Evolutionary conservation across 176 grass and related monocot species (phyloP), one percentile per base, ranked within the genome.

Genomic region (Carex myosuroides): DNA sequence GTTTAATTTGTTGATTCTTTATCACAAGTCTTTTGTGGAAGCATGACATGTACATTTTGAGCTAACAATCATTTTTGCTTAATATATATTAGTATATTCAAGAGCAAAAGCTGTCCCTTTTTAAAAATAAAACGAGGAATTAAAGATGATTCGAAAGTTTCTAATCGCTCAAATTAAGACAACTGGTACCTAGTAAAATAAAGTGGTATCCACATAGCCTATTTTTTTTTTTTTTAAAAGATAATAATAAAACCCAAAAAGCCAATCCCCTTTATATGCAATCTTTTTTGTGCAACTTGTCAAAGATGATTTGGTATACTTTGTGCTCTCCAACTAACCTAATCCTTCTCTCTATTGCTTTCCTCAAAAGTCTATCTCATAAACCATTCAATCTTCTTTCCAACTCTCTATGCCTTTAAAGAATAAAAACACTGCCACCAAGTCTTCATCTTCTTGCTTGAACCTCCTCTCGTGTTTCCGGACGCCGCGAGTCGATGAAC

Each of bases 261-360:
- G 3, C 71, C 44, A 75, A 52, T 29, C 21, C 44, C 11, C 20
- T 44, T 8, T 50, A 54, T 54, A 26, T 76, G 44, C 70, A 52
- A 74, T 18, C n/a, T 56, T 56, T 74, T 59, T 41, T 30, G n/a
- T 83, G 62, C 53, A 52, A 83, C 80, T 83, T 83, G 61, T 83
- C 61, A 83, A 83, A 83, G 20, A 52, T 13, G 35, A 52, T 67
- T 83, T 83, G 79, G 50, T 56, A 77, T 66, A 83, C 41, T 75
- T 75, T 53, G 44, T 44, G 80, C 60, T 17, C 20, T 81, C 33
- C 55, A 81, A 81, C 29, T 81, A 81, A 81, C 26, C 57, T 46
- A 29, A 83, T 83, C 44, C 13, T 39, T 61, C 24, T 82, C 6
- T 83, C 80, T 50, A 26, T 65, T 83, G 42, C 39, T 2, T 83